A percentile compares a stretch with the other conserved stretches of the same genome.
Conservation (phyloP, 345 rosid genomes). For the Sisymbrium altissimum region DNA sequence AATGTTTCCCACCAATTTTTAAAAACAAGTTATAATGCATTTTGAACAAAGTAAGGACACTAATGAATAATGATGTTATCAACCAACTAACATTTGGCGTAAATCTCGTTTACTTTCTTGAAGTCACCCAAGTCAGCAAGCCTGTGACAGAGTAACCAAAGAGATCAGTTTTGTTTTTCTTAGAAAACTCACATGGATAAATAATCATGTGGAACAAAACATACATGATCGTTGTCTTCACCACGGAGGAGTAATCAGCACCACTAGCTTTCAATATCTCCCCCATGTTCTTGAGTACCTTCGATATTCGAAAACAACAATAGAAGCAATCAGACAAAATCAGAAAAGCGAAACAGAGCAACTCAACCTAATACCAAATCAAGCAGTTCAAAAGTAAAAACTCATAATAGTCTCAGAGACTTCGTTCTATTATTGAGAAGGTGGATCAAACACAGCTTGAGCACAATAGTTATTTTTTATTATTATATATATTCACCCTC, state of each 20-base stretch:
- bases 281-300: conserved; percentile 41
- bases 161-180: neutral
- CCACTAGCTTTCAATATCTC: conserved; percentile 43
- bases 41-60: neutral
- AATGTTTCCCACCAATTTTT: neutral
- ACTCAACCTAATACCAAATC: neutral
- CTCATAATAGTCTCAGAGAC: neutral
- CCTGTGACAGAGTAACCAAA: conserved; percentile 41
- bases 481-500: neutral
- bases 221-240: conserved; percentile 42
- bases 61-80: neutral
- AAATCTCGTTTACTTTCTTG: conserved; percentile 91
- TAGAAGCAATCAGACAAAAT: conserved; percentile 5
- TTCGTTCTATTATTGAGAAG: neutral
- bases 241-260: conserved; percentile 37
- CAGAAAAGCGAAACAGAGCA: neutral
- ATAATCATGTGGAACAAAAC: neutral
- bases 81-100: conserved; percentile 78
- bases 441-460: neutral
- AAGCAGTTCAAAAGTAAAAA: conserved; percentile 13
- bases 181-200: neutral
- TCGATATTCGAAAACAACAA: neutral
- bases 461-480: neutral
- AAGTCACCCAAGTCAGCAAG: conserved; percentile 89
- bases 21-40: neutral